Percentiles rank a stretch among this genome's conserved stretches.
Evolutionary conservation across 2,329 filamentous ascomycete species (phyloP).

Genomic region (Fusarium oligoseptatum): DNA sequence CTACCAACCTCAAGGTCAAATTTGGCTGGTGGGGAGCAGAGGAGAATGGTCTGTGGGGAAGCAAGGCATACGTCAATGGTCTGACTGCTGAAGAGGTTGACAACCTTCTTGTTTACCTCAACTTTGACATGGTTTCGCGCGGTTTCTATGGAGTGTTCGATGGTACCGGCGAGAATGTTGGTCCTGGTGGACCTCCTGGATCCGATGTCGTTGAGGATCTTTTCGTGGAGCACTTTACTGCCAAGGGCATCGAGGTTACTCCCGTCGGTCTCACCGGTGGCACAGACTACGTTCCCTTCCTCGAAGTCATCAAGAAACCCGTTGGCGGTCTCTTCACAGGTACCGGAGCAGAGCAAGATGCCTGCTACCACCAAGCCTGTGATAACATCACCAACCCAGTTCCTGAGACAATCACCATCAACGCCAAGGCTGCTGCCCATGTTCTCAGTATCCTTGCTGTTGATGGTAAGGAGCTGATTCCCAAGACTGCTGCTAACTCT

Average conservation of each 20-base stretch:
- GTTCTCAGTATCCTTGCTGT: constrained; percentile 49
- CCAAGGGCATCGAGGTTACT: constrained; percentile 50
- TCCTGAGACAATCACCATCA: constrained; percentile 50
- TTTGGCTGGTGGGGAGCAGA: constrained; percentile 63
- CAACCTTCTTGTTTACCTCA: constrained; percentile 55
- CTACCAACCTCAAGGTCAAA: constrained; percentile 54
- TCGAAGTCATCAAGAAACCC: constrained; percentile 65
- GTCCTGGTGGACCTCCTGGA: constrained; percentile 51
- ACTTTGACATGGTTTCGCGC: constrained; percentile 57
- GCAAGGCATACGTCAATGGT: constrained; percentile 54
- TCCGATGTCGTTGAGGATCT: constrained; percentile 51
- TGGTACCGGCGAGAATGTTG: constrained; percentile 52
- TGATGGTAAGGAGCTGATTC: constrained; percentile 41
- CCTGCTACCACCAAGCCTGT: constrained; percentile 53
- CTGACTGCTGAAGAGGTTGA: constrained; percentile 50
- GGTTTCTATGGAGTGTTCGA: constrained; percentile 54
- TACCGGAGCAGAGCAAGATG: constrained; percentile 42
- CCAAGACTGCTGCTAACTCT: constrained; percentile 38
- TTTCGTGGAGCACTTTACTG: constrained; percentile 50
- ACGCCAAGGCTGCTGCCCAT: constrained; percentile 61
- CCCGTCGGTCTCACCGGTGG: constrained; percentile 56
- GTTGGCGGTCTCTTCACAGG: constrained; percentile 71
- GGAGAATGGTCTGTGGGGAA: constrained; percentile 56
- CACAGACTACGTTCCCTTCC: constrained; percentile 73
- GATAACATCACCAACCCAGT: constrained; percentile 56